These are phyloP conservation scores for Cytospora schulzeri DNA, from an alignment of 2,329 filamentous ascomycete species.

Conservation along the genomic window DNA sequence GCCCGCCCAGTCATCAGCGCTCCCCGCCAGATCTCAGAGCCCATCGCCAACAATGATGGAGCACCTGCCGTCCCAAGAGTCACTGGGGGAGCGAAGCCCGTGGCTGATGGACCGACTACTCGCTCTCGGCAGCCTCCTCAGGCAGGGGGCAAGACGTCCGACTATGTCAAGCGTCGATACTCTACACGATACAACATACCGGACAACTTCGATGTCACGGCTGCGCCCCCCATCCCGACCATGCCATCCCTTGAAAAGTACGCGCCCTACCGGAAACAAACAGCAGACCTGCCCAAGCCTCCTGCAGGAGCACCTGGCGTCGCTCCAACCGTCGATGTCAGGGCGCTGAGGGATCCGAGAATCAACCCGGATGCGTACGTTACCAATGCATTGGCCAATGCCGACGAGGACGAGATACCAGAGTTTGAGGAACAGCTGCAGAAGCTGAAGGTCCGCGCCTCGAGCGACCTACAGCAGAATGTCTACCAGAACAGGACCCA, in stretches of 20 bases:
- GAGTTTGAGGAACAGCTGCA: conserved; percentile 77
- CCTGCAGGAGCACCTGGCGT: conserved; percentile 49
- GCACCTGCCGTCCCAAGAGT: conserved; percentile 39
- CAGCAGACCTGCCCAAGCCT: conserved; percentile 17
- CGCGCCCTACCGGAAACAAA: conserved; percentile 44
- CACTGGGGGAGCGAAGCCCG: conserved; percentile 37
- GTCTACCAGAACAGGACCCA: conserved; percentile 96
- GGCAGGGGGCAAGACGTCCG: conserved; percentile 66
- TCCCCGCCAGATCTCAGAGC: conserved; percentile 63
- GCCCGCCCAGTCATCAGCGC: conserved; percentile 63
- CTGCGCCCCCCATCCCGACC: conserved; percentile 69
- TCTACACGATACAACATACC: conserved; percentile 85
- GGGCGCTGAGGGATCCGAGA: conserved; percentile 77
- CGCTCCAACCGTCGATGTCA: conserved; percentile 71
- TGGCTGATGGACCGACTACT: conserved; percentile 32
- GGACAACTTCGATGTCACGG: conserved; percentile 66
- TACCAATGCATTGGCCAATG: conserved; percentile 74
- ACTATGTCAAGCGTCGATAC: conserved; percentile 92
- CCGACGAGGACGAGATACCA: conserved; percentile 82
- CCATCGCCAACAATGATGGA: conserved; percentile 56
- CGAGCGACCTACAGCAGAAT: conserved; percentile 86
- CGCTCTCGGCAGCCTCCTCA: conserved; percentile 51
- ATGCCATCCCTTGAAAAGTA: conserved; percentile 64
- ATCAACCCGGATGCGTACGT: conserved; percentile 59
- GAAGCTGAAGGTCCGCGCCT: conserved; percentile 76